phyloP scores from a whole-genome alignment of 169 alveolate genomes.

The Plasmodium blacklocki region DNA sequence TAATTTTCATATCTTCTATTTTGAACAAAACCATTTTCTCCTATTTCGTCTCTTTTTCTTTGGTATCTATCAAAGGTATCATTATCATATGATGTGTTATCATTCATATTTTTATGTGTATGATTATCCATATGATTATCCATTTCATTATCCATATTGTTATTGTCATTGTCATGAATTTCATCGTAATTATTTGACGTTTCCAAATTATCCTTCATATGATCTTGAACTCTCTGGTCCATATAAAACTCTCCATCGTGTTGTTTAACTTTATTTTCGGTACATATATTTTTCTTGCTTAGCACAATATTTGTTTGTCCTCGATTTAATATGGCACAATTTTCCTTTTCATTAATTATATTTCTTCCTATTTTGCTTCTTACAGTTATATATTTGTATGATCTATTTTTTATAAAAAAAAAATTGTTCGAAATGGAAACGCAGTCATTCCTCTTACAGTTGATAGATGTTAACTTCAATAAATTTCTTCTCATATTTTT shows the following conservation, averaged over 20 bases:
- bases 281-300: neutral
- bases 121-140: neutral
- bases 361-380: neutral
- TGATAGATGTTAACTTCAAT: slow-evolving; percentile 6
- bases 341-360: slow-evolving; percentile 5
- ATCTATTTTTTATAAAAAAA: slow-evolving; percentile 8
- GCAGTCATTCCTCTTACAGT: neutral
- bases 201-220: neutral
- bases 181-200: neutral
- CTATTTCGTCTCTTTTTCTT: slow-evolving; percentile 8
- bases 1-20: slow-evolving; percentile 2
- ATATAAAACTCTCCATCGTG: neutral
- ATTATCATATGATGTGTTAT: neutral
- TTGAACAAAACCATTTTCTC: slow-evolving; percentile 49
- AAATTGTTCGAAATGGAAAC: slow-evolving; percentile 1
- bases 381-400: neutral
- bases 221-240: too few species aligned
- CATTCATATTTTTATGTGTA: neutral
- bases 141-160: neutral
- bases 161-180: neutral
- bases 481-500: slow-evolving; percentile 32
- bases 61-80: slow-evolving; percentile 25
- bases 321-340: neutral
- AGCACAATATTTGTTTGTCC: neutral
- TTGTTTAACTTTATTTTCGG: slow-evolving; percentile 15